Evolutionary conservation across 23 red algal species (phyloP).

Genomic region (Cyanidioschyzon merolae): DNA sequence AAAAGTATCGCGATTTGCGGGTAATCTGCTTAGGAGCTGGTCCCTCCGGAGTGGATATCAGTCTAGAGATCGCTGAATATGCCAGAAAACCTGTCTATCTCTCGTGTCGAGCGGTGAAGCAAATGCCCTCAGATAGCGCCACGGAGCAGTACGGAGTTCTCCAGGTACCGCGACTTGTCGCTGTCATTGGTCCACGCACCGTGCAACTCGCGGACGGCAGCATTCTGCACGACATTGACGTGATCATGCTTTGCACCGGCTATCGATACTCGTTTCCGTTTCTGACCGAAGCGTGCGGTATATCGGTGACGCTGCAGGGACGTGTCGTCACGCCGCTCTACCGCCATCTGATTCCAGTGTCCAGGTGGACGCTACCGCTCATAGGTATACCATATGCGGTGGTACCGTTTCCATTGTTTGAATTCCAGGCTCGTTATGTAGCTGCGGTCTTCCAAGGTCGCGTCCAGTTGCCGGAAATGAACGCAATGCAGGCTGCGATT

Average conservation of each 20-base stretch:
- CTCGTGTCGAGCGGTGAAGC: slow-evolving; percentile 13
- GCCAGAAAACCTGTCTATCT: slow-evolving; percentile 37
- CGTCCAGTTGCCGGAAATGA: not conserved
- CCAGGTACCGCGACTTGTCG: slow-evolving; percentile 25
- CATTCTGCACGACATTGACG: slow-evolving; percentile 34
- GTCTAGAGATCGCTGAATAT: slow-evolving; percentile 36
- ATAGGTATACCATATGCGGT: slow-evolving; percentile 54
- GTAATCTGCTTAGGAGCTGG: slow-evolving; percentile 62
- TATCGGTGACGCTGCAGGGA: slow-evolving; percentile 19
- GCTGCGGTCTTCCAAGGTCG: slow-evolving; percentile 32
- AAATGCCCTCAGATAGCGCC: not conserved
- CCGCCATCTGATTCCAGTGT: slow-evolving; percentile 34
- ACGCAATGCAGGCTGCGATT: not conserved
- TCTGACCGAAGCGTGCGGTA: slow-evolving; percentile 27
- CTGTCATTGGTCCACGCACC: slow-evolving; percentile 15
- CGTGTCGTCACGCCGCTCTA: slow-evolving; percentile 39
- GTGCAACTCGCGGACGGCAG: slow-evolving; percentile 34
- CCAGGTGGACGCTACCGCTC: slow-evolving; percentile 46
- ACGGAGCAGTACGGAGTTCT: not conserved
- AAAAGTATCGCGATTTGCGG: slow-evolving; percentile 18
- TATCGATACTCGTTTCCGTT: slow-evolving; percentile 70
- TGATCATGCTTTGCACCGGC: slow-evolving; percentile 74
- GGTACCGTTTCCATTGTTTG: slow-evolving; percentile 80
- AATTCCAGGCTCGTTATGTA: slow-evolving; percentile 51
- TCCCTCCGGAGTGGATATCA: slow-evolving; percentile 71